phyloP scores from a whole-genome alignment of 345 rosid genomes.

The Linum tenue region DNA sequence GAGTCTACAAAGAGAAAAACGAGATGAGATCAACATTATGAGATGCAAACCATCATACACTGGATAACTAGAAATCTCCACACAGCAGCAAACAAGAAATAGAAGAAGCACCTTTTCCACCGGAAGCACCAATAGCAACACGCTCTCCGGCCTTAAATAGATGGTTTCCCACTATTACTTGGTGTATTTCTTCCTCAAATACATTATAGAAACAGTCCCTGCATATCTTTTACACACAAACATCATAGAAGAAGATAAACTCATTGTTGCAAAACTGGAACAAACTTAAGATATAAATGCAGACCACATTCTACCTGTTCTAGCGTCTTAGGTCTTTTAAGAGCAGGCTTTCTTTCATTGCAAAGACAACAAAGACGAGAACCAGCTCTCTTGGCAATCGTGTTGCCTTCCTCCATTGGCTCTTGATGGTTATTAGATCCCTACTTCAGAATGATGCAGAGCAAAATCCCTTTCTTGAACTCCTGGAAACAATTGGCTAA shows the following conservation, averaged over 20 bases:
- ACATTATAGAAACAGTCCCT: conserved; percentile 76
- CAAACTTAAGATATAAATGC: too few relatives aligned
- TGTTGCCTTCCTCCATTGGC: too few relatives aligned
- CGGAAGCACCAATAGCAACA: conserved; percentile 83
- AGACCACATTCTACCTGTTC: too few relatives aligned
- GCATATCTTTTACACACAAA: conserved; percentile 45
- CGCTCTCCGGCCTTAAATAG: conserved; percentile 76
- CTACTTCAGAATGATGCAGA: too few relatives aligned
- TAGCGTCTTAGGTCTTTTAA: too few relatives aligned
- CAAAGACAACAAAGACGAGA: too few relatives aligned
- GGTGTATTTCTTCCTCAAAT: conserved; percentile 83
- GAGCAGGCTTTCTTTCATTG: too few relatives aligned
- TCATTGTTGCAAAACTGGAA: too few relatives aligned
- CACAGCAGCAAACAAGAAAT: not conserved
- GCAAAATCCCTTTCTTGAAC: too few relatives aligned
- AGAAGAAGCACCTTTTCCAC: conserved; percentile 65
- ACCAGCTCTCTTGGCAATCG: too few relatives aligned
- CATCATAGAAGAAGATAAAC: not conserved
- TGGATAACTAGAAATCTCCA: not conserved
- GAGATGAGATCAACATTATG: not conserved
- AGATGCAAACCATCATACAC: not conserved
- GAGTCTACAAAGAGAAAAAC: conserved; percentile 47
- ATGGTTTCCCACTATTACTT: conserved; percentile 49
- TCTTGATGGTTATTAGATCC: too few relatives aligned
- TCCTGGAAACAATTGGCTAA: too few relatives aligned